phyloP scores from a whole-genome alignment of 441 rosid species.

The Gossypium davidsonii region DNA sequence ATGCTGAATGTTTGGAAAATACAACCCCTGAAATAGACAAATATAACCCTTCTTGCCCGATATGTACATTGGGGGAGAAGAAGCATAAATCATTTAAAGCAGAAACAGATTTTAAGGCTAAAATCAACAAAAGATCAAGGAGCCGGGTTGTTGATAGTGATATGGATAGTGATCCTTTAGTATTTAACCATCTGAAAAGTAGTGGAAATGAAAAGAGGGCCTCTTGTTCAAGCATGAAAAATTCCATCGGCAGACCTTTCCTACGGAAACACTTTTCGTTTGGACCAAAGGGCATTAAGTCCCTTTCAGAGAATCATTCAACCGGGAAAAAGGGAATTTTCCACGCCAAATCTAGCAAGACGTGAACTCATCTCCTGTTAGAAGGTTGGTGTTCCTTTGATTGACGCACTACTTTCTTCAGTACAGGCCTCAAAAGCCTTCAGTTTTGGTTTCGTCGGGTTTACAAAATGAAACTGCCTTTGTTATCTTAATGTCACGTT shows the following conservation, averaged over 20 bases:
- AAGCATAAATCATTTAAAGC: slow-evolving; percentile 58
- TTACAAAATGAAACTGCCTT: slow-evolving; percentile 1
- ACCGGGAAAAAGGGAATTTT: slow-evolving; percentile 66
- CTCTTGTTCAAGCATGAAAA: slow-evolving; percentile 65
- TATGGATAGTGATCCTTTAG: slow-evolving; percentile 36
- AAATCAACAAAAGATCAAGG: slow-evolving; percentile 54
- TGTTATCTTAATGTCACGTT: background rate
- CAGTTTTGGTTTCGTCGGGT: background rate
- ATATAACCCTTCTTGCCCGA: slow-evolving; percentile 86
- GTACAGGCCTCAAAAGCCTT: background rate
- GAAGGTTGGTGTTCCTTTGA: slow-evolving; percentile 31
- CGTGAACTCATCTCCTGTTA: slow-evolving; percentile 32
- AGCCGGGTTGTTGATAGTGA: slow-evolving; percentile 59
- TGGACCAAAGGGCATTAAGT: slow-evolving; percentile 55
- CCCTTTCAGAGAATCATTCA: slow-evolving; percentile 38
- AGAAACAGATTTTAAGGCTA: slow-evolving; percentile 65
- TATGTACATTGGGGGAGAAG: slow-evolving; percentile 85
- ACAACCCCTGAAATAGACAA: slow-evolving; percentile 70
- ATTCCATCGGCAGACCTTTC: slow-evolving; percentile 53
- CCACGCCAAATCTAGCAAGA: slow-evolving; percentile 76
- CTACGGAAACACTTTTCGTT: slow-evolving; percentile 72
- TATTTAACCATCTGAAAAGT: slow-evolving; percentile 35
- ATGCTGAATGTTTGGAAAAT: slow-evolving; percentile 92
- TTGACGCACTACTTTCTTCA: slow-evolving; percentile 3
- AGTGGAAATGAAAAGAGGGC: slow-evolving; percentile 42